Evolutionary conservation across 2,329 filamentous ascomycete genomes (phyloP).

Genomic region (Diplodia seriata): DNA sequence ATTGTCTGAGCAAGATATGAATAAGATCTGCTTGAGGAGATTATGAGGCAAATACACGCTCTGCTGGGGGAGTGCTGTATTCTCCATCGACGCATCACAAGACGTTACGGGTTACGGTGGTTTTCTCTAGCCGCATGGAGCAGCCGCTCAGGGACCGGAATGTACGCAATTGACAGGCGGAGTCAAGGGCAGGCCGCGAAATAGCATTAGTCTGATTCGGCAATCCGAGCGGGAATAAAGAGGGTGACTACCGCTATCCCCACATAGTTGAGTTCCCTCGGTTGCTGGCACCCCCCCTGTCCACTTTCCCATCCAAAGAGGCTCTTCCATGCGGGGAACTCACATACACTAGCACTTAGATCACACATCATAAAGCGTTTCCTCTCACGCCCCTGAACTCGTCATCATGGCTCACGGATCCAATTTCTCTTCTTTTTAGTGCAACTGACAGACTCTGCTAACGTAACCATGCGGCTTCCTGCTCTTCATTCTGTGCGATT

Average conservation of each 20-base stretch:
- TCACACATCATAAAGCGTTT: neutral
- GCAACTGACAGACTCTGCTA: neutral
- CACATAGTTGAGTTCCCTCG: constrained; percentile 3
- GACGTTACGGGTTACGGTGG: too few species aligned
- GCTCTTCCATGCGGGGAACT: constrained; percentile 21
- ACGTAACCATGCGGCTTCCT: neutral
- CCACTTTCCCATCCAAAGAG: neutral
- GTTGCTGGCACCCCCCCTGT: constrained; percentile 6
- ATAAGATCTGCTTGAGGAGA: neutral
- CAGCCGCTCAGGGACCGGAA: neutral
- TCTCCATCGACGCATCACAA: too few species aligned
- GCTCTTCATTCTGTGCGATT: neutral
- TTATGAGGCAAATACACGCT: neutral
- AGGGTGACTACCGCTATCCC: neutral
- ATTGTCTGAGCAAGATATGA: neutral
- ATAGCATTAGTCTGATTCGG: constrained; percentile 13
- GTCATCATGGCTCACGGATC: neutral
- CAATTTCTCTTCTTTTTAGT: neutral
- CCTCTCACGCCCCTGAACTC: neutral
- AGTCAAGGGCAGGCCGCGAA: neutral
- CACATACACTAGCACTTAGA: neutral
- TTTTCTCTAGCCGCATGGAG: neutral
- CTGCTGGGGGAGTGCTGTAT: too few species aligned
- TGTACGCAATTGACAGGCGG: neutral
- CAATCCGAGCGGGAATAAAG: constrained; percentile 17